phyloP scores from a whole-genome alignment of 768 basidiomycete species.

The Tephrocybe sp. region DNA sequence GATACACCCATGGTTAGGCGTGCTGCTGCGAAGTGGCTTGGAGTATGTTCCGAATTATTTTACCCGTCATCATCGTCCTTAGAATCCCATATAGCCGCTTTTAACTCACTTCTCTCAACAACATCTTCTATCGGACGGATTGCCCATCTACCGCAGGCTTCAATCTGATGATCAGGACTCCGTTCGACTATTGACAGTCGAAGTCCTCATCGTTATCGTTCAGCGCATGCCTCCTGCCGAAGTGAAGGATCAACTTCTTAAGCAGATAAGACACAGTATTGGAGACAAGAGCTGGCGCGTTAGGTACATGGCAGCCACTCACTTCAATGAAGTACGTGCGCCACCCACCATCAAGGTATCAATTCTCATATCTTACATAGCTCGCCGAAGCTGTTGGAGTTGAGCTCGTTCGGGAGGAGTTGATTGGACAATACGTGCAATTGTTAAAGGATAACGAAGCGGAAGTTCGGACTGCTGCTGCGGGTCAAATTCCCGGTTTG shows the following conservation, averaged over 20 bases:
- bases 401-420: constrained; percentile 90
- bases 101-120: constrained; percentile 76
- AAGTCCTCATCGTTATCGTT: constrained; percentile 92
- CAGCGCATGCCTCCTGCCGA: constrained; percentile 83
- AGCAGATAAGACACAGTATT: constrained; percentile 85
- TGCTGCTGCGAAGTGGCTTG: constrained; percentile 95
- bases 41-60: constrained; percentile 54
- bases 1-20: constrained; percentile 99
- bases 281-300: constrained; percentile 99
- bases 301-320: constrained; percentile 96
- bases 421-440: constrained; percentile 90
- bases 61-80: background rate
- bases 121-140: constrained; percentile 81
- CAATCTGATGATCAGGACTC: constrained; percentile 98
- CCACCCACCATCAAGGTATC: background rate
- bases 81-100: constrained; percentile 54
- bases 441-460: constrained; percentile 98
- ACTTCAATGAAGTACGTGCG: constrained; percentile 87
- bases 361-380: constrained; percentile 36
- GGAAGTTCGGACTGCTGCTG: constrained; percentile 94
- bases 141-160: constrained; percentile 91
- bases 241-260: constrained; percentile 85
- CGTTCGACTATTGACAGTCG: constrained; percentile 91
- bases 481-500: constrained; percentile 94
- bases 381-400: constrained; percentile 89